A percentile compares a stretch with the other conserved stretches of the same genome.
Conservation (phyloP, 306 rosid species). For the Cicer yamashitae region DNA sequence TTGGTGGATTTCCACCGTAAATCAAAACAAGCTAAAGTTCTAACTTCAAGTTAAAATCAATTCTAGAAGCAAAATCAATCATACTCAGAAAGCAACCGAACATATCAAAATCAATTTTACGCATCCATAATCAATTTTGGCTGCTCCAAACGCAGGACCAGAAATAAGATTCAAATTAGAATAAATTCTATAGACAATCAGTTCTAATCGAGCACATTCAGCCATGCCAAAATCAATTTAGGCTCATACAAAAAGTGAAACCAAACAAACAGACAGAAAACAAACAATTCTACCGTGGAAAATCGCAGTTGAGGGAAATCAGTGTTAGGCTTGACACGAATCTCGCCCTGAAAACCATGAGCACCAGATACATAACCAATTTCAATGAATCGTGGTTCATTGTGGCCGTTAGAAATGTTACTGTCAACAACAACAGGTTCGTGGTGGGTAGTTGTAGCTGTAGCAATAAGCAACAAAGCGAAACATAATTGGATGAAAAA, state of each 20-base stretch:
- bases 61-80: too few relatives aligned
- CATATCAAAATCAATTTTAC: too few relatives aligned
- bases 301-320: constrained; percentile 89
- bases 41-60: too few relatives aligned
- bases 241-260: not conserved
- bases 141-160: too few relatives aligned
- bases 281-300: constrained; percentile 55
- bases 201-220: too few relatives aligned
- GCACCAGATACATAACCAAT: constrained; percentile 76
- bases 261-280: not conserved
- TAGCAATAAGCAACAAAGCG: constrained; percentile 18
- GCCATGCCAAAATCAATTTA: too few relatives aligned
- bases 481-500: constrained; percentile 5
- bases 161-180: too few relatives aligned
- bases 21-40: too few relatives aligned
- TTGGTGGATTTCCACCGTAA: too few relatives aligned
- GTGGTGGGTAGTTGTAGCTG: constrained; percentile 56
- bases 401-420: not conserved
- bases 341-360: constrained; percentile 84
- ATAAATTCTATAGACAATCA: too few relatives aligned
- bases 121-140: too few relatives aligned
- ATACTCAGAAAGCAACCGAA: too few relatives aligned
- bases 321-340: constrained; percentile 74
- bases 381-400: constrained; percentile 57
- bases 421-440: constrained; percentile 53